phyloP scores from a whole-genome alignment of 495 filamentous ascomycete genomes.

The Amphirosellinia nigrospora region DNA sequence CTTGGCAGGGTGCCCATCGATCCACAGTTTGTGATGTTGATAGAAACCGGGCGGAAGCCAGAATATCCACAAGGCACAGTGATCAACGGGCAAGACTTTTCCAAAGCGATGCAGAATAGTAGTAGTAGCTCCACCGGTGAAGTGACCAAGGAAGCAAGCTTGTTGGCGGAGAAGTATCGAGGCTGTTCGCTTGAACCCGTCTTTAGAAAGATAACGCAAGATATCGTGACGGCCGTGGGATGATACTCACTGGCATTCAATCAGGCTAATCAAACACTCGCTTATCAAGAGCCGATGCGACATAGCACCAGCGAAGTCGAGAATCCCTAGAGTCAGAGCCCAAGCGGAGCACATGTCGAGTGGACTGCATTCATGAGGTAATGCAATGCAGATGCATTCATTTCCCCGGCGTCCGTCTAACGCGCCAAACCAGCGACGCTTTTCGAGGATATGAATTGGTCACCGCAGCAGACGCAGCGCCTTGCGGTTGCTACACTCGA shows the following conservation, averaged over 20 bases:
- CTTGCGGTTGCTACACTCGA: neutral
- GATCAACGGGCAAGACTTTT: conserved; percentile 55
- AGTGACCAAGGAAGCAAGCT: conserved; percentile 54
- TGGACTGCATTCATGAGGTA: conserved; percentile 12
- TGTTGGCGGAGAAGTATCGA: conserved; percentile 79
- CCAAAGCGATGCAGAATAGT: conserved; percentile 34
- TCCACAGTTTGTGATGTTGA: conserved; percentile 63
- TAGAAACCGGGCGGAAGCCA: conserved; percentile 59
- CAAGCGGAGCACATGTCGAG: conserved; percentile 13
- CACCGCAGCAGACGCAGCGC: neutral
- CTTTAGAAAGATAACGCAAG: conserved; percentile 71
- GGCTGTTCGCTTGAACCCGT: conserved; percentile 75
- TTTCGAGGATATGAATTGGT: neutral
- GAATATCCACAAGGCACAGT: conserved; percentile 56
- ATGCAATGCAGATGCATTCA: conserved; percentile 18
- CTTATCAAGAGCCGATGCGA: conserved; percentile 18
- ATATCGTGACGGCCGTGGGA: conserved; percentile 55
- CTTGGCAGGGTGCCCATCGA: conserved; percentile 90
- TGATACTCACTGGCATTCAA: conserved; percentile 36
- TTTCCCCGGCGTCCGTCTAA: neutral
- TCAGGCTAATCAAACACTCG: conserved; percentile 37
- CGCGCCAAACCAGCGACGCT: neutral
- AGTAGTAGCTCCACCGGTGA: conserved; percentile 32
- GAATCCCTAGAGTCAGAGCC: neutral
- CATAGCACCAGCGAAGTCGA: neutral